Evolutionary conservation across 1,284 basidiomycete genomes (phyloP), one percentile per base, ranked within the genome.

Genomic region (Moesziomyces sp.): DNA sequence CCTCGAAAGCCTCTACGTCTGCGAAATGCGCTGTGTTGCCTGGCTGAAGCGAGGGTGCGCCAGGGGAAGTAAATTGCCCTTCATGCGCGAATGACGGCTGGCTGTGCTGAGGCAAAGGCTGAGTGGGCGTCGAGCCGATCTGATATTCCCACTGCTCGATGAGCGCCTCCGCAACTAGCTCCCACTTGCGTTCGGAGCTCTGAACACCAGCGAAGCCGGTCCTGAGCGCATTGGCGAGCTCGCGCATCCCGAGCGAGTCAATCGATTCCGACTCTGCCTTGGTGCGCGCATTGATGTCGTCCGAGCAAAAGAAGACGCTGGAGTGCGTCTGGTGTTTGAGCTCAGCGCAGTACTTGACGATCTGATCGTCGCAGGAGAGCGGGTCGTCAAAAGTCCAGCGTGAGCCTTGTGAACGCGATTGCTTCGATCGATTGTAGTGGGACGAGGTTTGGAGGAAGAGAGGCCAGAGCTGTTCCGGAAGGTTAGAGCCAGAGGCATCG

Each of bases 91-190:
- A 18, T 4, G 38, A 7, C 14, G 38, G 38, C 38, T 40, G 16
- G 7, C 11, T 14, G 18, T 16, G 14, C 38, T 16, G 14, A 18
- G 18, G 38, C 16, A 11, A 14, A 24, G 26, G 16, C 52, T 47
- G 24, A 52, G 35, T 2, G 24, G 45, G n/a, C 18, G 26, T 7
- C 35, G 48, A 18, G 18, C 44, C 4, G 45, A 58, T 30, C 51
- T 74, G 71, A 46, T 74, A 74, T 21, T 61, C 52, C 71, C 71
- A 74, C 52, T 74, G 71, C 18, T 74, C 71, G 48, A 74, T 61
- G 16, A 74, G 52, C 4, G 64, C 64, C 28, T 73, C 64, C 0
- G 64, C 70, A 3, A 73, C 54, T 5, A 51, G 38, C 45, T 21
- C 38, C 64, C 60, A 67, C 45, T 57, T 63, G 18, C 42, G 38